Conservation (phyloP, 768 basidiomycete species). For the Boletales sp. region DNA sequence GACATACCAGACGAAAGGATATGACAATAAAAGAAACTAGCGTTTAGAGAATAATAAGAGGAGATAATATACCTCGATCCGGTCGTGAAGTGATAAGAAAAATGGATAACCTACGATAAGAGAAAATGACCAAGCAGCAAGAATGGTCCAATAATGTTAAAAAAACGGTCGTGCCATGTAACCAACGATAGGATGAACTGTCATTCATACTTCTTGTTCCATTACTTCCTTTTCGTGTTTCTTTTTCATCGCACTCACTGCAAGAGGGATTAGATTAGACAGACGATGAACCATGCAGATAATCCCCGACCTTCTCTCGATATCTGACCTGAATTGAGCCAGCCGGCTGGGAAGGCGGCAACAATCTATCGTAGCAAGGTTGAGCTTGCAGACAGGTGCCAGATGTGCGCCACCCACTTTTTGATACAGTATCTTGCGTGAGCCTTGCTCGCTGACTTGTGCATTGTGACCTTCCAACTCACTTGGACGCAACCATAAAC, state of each 20-base stretch:
- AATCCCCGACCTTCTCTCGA: constrained; percentile 71
- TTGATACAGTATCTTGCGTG: constrained; percentile 77
- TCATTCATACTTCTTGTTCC: constrained; percentile 47
- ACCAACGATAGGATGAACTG: no score
- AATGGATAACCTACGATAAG: background rate
- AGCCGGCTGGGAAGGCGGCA: constrained; percentile 75
- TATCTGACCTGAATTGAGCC: constrained; percentile 84
- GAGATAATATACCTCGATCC: constrained; percentile 13
- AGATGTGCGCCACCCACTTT: constrained; percentile 41
- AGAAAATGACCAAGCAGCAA: background rate
- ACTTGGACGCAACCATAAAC: constrained; percentile 25
- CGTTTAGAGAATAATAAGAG: constrained; percentile 10
- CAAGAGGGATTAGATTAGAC: background rate
- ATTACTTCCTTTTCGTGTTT: constrained; percentile 67
- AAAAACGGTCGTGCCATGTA: background rate
- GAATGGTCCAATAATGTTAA: constrained; percentile 20
- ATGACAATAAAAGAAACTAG: constrained; percentile 13
- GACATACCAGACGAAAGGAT: background rate
- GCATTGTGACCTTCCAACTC: constrained; percentile 63
- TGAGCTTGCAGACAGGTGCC: background rate
- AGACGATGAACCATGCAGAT: background rate
- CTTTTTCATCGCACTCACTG: constrained; percentile 87
- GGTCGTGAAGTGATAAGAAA: no score
- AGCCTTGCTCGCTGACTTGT: constrained; percentile 76
- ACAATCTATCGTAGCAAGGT: constrained; percentile 51